Evolutionary conservation across 1,139 yeast genomes (phyloP), one percentile per base, ranked within the genome.

Genomic region (Scheffersomyces quercinus): DNA sequence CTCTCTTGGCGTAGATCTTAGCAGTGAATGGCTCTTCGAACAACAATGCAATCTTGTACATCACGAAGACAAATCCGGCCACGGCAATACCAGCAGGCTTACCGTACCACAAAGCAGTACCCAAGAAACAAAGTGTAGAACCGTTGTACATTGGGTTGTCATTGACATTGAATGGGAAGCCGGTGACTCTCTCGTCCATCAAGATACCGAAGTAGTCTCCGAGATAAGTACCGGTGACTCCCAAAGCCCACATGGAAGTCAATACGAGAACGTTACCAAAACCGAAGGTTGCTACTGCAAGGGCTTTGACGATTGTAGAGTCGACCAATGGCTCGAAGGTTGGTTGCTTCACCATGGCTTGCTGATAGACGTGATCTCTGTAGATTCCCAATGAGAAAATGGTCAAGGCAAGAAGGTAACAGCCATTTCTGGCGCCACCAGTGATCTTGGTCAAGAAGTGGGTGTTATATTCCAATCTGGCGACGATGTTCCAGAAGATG

Each of bases 101-200:
- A 16, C 85, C 97, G 63, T 80, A 84, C 81, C 86, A 87, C 54
- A 93, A 73, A 3, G 96, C 95, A 37, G 95, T 85, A 35, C 97
- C 99, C 61, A 93, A 71, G 73, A 93, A 93, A 44, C 95, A 83
- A 54, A 93, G 71, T 26, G 93, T 80, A 6, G 96, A 87, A 16
- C 99, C 99, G 60, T 87, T 86, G 68, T 93, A 93, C 99, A 93
- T 93, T 49, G 99, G 99, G 65, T 93, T 93, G 59, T 88, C 85
- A 53, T 85, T 80, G 47, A 90, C 80, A 57, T 85, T 91, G 76
- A 93, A 93, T 16, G 99, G 99, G 76, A 93, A 93, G 1, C 87
- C 84, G n/a, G 95, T 85, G 48, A 93, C 97, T 59, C 96, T 79
- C 51, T 87, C 82, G 50, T 82, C 82, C 95, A 91, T 93, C 58